phyloP scores from a whole-genome alignment of 192 early-diverging fungal genomes.

The Phycomyces blakesleeanus region DNA sequence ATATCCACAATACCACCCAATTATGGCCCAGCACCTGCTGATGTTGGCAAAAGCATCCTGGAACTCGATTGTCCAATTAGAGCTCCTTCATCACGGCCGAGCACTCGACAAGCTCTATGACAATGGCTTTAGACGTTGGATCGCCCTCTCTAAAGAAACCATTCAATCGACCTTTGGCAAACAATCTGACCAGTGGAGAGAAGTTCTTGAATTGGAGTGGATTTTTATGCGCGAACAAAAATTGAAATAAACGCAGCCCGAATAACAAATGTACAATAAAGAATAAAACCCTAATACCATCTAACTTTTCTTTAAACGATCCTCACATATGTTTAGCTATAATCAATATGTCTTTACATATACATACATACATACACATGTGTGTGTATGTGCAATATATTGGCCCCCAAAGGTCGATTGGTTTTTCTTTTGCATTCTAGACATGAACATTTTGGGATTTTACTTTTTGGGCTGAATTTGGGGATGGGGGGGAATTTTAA shows the following conservation, averaged over 20 bases:
- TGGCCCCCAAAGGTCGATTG: not conserved
- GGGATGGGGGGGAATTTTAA: too few relatives aligned
- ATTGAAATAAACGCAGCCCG: slow-evolving; percentile 15
- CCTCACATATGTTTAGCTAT: not conserved
- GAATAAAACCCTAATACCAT: too few relatives aligned
- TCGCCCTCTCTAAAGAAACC: slow-evolving; percentile 22
- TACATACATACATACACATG: not conserved
- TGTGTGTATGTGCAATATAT: too few relatives aligned
- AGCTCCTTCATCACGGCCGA: slow-evolving; percentile 7
- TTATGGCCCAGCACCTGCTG: slow-evolving; percentile 26
- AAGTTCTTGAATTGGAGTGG: slow-evolving; percentile 31
- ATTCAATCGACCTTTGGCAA: slow-evolving; percentile 18
- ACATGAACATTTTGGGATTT: too few relatives aligned
- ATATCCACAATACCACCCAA: slow-evolving; percentile 33
- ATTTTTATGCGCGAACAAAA: slow-evolving; percentile 36
- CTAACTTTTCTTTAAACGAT: too few relatives aligned
- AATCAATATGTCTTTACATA: not conserved
- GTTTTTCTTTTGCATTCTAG: not conserved
- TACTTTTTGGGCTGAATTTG: too few relatives aligned
- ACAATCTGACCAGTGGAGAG: slow-evolving; percentile 27
- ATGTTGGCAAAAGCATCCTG: slow-evolving; percentile 24
- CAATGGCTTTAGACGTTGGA: slow-evolving; percentile 27
- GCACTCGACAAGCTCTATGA: slow-evolving; percentile 24
- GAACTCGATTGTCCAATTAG: slow-evolving; percentile 28
- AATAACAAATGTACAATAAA: too few relatives aligned